Conservation (phyloP, 352 stramenopile species). For the Phytopythium ostracodes region DNA sequence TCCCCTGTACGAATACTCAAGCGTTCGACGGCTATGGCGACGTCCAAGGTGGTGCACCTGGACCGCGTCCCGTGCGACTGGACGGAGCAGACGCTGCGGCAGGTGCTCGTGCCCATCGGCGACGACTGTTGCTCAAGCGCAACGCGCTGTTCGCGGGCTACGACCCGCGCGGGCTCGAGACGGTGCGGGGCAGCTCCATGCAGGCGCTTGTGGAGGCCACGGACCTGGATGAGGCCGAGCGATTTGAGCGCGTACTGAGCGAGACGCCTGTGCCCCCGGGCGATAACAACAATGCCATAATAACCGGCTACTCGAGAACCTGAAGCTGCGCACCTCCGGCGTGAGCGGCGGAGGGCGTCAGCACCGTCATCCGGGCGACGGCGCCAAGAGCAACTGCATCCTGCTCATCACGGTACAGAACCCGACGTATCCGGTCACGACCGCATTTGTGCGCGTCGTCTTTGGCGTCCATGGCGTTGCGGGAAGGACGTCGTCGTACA, state of each 20-base stretch:
- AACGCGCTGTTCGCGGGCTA: slow-evolving; percentile 47
- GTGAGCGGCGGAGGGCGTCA: slow-evolving; percentile 8
- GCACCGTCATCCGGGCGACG: slow-evolving; percentile 1
- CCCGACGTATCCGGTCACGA: slow-evolving; percentile 54
- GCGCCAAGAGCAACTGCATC: slow-evolving; percentile 41
- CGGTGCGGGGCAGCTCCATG: slow-evolving; percentile 25
- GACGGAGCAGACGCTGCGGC: slow-evolving; percentile 34
- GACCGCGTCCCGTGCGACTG: slow-evolving; percentile 42
- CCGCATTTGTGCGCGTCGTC: slow-evolving; percentile 42
- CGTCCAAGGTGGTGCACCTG: slow-evolving; percentile 54
- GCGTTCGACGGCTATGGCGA: slow-evolving; percentile 7
- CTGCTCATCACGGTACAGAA: slow-evolving; percentile 68
- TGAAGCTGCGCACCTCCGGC: slow-evolving; percentile 44
- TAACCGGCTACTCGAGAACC: slow-evolving; percentile 52
- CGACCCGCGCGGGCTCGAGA: slow-evolving; percentile 29
- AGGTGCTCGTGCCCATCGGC: slow-evolving; percentile 21
- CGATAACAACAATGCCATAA: slow-evolving; percentile 12
- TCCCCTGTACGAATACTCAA: too few species aligned
- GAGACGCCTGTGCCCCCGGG: slow-evolving; percentile 22
- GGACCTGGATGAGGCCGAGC: slow-evolving; percentile 23
- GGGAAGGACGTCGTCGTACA: slow-evolving; percentile 66
- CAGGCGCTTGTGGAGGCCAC: slow-evolving; percentile 45
- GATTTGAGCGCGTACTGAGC: slow-evolving; percentile 22
- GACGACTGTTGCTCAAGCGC: slow-evolving; percentile 39
- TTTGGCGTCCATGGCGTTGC: slow-evolving; percentile 40